Base-by-base conservation (phyloP, 495 filamentous ascomycete genomes). In the Talaromyces nanjingensis region DNA sequence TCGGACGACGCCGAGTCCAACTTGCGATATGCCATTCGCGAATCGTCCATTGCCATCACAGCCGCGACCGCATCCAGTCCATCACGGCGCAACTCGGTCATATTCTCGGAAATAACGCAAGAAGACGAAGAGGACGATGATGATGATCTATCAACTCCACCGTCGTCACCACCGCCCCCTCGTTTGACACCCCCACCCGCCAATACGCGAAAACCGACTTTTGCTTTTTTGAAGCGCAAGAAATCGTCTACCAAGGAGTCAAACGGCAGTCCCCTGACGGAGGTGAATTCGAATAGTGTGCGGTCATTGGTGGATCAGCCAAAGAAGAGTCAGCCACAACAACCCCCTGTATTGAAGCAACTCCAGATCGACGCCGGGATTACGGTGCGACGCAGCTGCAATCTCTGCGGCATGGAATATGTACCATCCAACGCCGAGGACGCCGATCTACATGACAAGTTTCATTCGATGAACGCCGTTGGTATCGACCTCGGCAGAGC, bases 381-480 rank as follows among this genome's bases (percentile, higher is more conserved):
- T 64, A 76, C 84, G 53, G 72, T 83, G 42, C 78, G 83, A 57
- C 84, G 82, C 64, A 84, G 80, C n/a, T 91, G 88, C 71, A 76
- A 75, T 39, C 76, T 74, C 2, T 91, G 88, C 70, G 84, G 82
- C 0, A 91, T 91, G 88, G 85, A 87, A 63, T 91, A 90, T 70
- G 79, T 88, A 45, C 83, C 87, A 12, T 89, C 86, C 0, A 84
- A 85, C 24, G 74, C 76, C 47, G 87, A 89, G 66, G 88, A 91
- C 65, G 77, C 79, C 37, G 79, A 79, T 2, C 68, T 90, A 39
- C 88, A 91, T 68, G 84, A 82, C 67, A 87, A 85, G 61, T 90
- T 86, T 66, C 89, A 91, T 72, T 83, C 81, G 45, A 84, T 85
- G 77, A 87, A 87, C 60, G 76, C 81, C 6, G 82, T 82, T 29